Conservation (phyloP, 768 basidiomycete species). For the Macrolepiota dolichaula region DNA sequence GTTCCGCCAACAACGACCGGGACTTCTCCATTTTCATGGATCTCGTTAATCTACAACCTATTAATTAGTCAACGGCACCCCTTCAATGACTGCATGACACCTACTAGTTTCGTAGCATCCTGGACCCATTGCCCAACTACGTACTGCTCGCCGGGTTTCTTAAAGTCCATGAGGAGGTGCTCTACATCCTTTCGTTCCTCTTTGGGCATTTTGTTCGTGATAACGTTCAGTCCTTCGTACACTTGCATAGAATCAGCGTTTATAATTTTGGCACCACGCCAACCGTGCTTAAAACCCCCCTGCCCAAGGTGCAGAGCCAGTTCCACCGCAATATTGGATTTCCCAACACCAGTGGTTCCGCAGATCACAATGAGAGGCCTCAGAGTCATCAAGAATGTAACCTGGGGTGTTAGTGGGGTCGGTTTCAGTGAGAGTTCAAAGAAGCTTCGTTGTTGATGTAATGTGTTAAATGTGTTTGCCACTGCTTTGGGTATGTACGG, state of each 20-base stretch:
- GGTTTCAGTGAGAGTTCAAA: neutral
- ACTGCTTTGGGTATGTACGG: neutral
- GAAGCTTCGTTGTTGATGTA: neutral
- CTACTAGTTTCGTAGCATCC: slow-evolving; percentile 75
- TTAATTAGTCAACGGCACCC: neutral
- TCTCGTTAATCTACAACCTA: slow-evolving; percentile 66
- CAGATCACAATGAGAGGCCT: slow-evolving; percentile 80
- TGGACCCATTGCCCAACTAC: slow-evolving; percentile 84
- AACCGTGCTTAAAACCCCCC: slow-evolving; percentile 31
- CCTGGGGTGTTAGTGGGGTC: neutral
- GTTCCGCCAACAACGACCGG: slow-evolving; percentile 96
- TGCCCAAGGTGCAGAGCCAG: slow-evolving; percentile 63
- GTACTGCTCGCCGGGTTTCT: slow-evolving; percentile 84
- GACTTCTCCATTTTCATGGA: slow-evolving; percentile 56
- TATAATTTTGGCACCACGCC: slow-evolving; percentile 72
- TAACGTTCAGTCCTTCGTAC: slow-evolving; percentile 85
- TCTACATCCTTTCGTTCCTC: slow-evolving; percentile 77
- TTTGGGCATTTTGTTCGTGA: slow-evolving; percentile 89
- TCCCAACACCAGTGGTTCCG: slow-evolving; percentile 95
- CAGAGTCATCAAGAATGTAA: slow-evolving; percentile 33
- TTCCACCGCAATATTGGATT: slow-evolving; percentile 88
- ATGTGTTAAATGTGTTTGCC: neutral
- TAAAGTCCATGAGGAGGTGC: slow-evolving; percentile 88
- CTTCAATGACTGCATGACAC: slow-evolving; percentile 22
- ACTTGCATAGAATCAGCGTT: slow-evolving; percentile 99